A percentile compares a stretch with the other conserved stretches of the same genome.
Conservation (phyloP, 371 early-diverging fungal genomes). For the Apophysomyces trapeziformis region DNA sequence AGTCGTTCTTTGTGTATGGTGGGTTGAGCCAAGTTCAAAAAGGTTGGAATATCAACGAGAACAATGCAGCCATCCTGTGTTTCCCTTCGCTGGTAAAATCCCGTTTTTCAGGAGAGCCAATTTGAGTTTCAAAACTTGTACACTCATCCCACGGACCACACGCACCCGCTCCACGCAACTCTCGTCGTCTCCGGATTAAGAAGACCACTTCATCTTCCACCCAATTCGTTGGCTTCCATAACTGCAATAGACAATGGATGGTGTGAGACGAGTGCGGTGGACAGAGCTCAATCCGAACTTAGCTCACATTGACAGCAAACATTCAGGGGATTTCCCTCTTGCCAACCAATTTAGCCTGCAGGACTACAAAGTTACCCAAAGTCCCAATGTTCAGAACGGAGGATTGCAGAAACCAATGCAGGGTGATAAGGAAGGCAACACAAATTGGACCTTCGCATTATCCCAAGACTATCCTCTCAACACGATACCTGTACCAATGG, state of each 20-base stretch:
- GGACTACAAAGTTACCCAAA: not conserved
- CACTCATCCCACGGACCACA: too few species aligned
- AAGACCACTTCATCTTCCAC: too few species aligned
- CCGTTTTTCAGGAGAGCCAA: too few species aligned
- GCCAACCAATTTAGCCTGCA: not conserved
- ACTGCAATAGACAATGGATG: conserved; percentile 13
- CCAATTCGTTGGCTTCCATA: not conserved
- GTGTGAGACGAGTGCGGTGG: conserved; percentile 32
- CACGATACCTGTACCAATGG: conserved; percentile 17
- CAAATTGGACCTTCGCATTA: not conserved
- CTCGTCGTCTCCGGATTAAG: not conserved
- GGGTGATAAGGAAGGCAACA: not conserved
- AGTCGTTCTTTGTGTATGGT: too few species aligned
- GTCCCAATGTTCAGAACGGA: not conserved
- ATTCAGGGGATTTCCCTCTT: not conserved
- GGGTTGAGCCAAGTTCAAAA: too few species aligned
- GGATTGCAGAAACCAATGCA: not conserved
- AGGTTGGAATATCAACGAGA: too few species aligned
- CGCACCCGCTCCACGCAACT: not conserved
- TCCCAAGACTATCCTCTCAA: conserved; percentile 25
- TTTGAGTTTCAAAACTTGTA: too few species aligned
- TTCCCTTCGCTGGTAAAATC: too few species aligned
- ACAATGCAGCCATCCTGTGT: too few species aligned
- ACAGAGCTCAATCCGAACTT: conserved; percentile 16
- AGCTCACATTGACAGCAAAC: not conserved